Evolutionary conservation across 2,329 filamentous ascomycete species (phyloP).

Genomic region (Fusarium avenaceum): DNA sequence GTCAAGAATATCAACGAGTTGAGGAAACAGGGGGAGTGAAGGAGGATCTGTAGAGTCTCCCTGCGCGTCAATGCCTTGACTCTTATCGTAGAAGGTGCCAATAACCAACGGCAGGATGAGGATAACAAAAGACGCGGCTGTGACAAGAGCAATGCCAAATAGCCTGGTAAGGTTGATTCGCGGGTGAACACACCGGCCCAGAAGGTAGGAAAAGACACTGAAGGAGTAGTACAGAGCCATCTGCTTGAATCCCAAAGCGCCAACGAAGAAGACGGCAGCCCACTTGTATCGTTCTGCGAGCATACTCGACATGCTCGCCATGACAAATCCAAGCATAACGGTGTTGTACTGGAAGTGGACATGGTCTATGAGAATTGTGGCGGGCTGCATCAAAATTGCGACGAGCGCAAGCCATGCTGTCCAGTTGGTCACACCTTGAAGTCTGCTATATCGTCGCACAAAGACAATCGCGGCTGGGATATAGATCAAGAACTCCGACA

Average conservation of each 20-base stretch:
- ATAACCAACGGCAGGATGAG: conserved; percentile 81
- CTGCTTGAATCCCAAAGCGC: conserved; percentile 96
- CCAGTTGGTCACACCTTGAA: conserved; percentile 84
- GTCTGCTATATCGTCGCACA: conserved; percentile 81
- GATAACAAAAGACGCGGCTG: conserved; percentile 78
- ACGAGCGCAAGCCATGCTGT: conserved; percentile 86
- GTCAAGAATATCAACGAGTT: conserved; percentile 71
- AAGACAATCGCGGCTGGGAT: conserved; percentile 89
- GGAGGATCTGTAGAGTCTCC: conserved; percentile 70
- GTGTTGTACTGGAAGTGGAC: conserved; percentile 99
- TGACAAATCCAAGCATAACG: conserved; percentile 93
- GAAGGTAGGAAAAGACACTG: conserved; percentile 88
- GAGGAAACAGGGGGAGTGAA: conserved; percentile 72
- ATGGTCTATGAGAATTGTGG: conserved; percentile 91
- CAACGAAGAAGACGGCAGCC: conserved; percentile 94
- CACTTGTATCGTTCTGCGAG: conserved; percentile 86
- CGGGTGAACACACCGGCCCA: conserved; percentile 88
- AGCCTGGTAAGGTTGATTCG: conserved; percentile 76
- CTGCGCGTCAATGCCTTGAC: conserved; percentile 71
- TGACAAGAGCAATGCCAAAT: conserved; percentile 80
- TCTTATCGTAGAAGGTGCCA: conserved; percentile 77
- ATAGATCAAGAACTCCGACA: conserved; percentile 92
- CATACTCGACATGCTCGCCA: conserved; percentile 90
- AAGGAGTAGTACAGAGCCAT: conserved; percentile 99
- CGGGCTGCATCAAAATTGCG: conserved; percentile 92